Base-by-base conservation (phyloP, 805 yeast species). In the Wickerhamomyces bisporus region DNA sequence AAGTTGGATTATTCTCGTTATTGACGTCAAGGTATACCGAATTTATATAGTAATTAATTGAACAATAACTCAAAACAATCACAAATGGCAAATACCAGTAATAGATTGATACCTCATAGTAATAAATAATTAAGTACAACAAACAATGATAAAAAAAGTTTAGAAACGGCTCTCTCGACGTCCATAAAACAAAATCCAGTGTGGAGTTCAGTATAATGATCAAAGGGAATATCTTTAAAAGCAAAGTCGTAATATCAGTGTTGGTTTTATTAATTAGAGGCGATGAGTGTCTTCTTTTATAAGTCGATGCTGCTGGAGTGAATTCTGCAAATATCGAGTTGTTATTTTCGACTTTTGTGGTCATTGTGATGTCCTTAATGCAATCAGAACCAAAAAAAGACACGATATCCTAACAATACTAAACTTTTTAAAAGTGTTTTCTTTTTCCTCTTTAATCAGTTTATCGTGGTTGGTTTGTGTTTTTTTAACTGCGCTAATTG, bases 181-280 rank as follows among this genome's bases (percentile, higher is more conserved):
- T 68, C 77, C 77, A 71, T 1, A 75, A 67, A 29, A 68, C 45
- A 13, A 68, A 53, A 43, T 68, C 75, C 20, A 71, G 50, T 11
- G 60, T 47, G 34, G 58, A 55, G 49, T 71, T 75, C 18, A 65
- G 53, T 23, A 71, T 52, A 11, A 71, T 56, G 21, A 71, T 50
- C 43, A 70, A 62, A 1, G 77, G 75, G 44, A 70, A 71, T 24
- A 67, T 60, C 41, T 64, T 62, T 15, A 71, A 62, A 23, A 71
- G 58, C 4, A 68, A 67, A 17, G 70, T 60, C 9, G 72, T 60
- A 21, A 71, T 47, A 11, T 65, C 51, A 8, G 76, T 75, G 19
- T 38, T 38, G 30, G 44, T 43, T 13, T 32, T 34, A 13, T 39
- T 25, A 9, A 38, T 25, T 2, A 38, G 29, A 10, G 36, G 29